These are phyloP conservation scores for Eurotiales sp. DNA, from an alignment of 2,329 filamentous ascomycete genomes.

Conservation along the genomic window DNA sequence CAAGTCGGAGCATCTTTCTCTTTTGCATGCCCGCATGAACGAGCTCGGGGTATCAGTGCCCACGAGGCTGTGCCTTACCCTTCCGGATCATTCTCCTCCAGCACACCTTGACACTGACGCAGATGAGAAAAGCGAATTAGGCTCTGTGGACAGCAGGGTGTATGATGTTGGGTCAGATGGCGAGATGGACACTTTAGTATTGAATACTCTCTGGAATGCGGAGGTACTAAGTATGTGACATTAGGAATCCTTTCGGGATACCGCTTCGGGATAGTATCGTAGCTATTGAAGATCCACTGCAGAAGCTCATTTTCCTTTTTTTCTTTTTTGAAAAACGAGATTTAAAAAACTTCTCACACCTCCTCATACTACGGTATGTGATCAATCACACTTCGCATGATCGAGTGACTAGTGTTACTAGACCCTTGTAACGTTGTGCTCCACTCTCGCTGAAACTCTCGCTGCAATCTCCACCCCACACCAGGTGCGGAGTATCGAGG, in stretches of 20 bases:
- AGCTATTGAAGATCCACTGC: background rate
- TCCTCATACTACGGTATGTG: no score
- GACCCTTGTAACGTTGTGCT: background rate
- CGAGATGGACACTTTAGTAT: background rate
- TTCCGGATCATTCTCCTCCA: background rate
- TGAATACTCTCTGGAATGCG: background rate
- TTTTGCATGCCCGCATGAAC: constrained; percentile 1
- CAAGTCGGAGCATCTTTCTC: constrained; percentile 6
- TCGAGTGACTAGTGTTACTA: no score
- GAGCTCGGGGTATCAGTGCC: constrained; percentile 1
- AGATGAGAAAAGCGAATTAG: background rate
- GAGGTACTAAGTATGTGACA: background rate
- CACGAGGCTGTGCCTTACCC: background rate
- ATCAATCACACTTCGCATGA: no score
- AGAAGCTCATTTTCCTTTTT: no score
- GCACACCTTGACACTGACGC: background rate
- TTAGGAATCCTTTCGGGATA: background rate
- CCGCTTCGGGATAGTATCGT: background rate
- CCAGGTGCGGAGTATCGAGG: background rate
- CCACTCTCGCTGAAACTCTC: constrained; percentile 8
- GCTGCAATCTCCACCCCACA: background rate
- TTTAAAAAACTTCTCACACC: no score
- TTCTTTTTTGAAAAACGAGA: no score
- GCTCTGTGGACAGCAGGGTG: background rate
- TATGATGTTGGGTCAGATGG: background rate